These are phyloP conservation scores for Chloromonas sp. DNA, from an alignment of 163 green algal species.

Conservation along the genomic window DNA sequence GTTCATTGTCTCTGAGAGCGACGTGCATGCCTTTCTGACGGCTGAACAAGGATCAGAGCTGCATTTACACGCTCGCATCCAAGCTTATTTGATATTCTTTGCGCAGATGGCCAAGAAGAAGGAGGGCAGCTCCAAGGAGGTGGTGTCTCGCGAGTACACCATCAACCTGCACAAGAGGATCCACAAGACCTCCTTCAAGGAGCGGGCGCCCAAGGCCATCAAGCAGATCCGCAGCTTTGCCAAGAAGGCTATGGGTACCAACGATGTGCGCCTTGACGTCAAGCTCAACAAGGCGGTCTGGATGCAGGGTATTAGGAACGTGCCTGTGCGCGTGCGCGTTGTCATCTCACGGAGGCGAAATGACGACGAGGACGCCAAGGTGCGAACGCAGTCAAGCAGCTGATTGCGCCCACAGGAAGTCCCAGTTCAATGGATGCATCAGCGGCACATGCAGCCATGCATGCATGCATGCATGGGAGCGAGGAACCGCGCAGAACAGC, in stretches of 20 bases:
- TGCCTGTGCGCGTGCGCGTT: conserved; percentile 86
- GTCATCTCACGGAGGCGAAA: conserved; percentile 88
- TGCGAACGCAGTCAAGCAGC: conserved; percentile 20
- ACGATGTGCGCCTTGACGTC: conserved; percentile 93
- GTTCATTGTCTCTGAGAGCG: too few relatives aligned
- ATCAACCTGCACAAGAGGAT: conserved; percentile 97
- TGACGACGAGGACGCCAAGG: conserved; percentile 97
- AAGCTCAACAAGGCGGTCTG: conserved; percentile 99
- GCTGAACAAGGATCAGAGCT: too few relatives aligned
- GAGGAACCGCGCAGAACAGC: not conserved
- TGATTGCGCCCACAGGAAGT: too few relatives aligned
- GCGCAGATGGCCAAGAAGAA: conserved; percentile 70
- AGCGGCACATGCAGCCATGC: too few relatives aligned
- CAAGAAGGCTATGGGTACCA: conserved; percentile 91
- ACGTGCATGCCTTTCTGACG: too few relatives aligned
- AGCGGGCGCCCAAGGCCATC: conserved; percentile 83
- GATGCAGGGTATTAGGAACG: conserved; percentile 88
- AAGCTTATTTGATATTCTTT: not conserved
- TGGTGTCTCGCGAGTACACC: conserved; percentile 95
- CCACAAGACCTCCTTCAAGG: conserved; percentile 96
- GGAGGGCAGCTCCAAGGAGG: conserved; percentile 59
- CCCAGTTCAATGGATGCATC: too few relatives aligned
- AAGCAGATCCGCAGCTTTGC: conserved; percentile 98
- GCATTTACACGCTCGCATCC: too few relatives aligned
- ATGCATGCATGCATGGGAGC: too few relatives aligned